Conservation (phyloP, 176 grass and related monocot species). For the bread wheat (Triticum aestivum) region DNA sequence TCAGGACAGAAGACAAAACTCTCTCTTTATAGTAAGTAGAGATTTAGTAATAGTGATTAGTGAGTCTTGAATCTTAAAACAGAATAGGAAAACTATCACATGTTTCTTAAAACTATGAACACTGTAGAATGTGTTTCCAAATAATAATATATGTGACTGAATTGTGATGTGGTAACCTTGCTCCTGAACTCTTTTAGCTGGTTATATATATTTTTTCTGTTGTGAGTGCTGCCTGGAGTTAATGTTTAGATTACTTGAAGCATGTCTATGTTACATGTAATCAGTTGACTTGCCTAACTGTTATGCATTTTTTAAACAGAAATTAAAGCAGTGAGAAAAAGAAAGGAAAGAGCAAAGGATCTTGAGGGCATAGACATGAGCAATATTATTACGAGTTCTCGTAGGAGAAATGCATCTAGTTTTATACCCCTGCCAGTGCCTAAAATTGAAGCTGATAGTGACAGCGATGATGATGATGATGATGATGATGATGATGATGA, state of each 20-base stretch:
- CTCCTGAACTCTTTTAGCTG: background rate
- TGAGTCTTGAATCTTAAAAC: background rate
- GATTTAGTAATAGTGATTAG: background rate
- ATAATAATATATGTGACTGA: background rate
- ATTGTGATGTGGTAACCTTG: background rate
- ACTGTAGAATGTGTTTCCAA: background rate
- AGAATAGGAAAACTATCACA: background rate
- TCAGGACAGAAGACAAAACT: too few relatives aligned
- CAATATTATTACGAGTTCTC: constrained; percentile 92
- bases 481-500: constrained; percentile 28
- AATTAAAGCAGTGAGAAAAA: constrained; percentile 87
- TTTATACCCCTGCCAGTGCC: constrained; percentile 70
- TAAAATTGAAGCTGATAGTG: constrained; percentile 53
- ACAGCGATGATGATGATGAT: constrained; percentile 20
- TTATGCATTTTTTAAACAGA: constrained; percentile 49
- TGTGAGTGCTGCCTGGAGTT: background rate
- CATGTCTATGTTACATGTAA: constrained; percentile 8
- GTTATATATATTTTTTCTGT: background rate
- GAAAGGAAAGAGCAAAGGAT: constrained; percentile 94
- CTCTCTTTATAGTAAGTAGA: too few relatives aligned
- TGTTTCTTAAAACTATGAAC: constrained; percentile 11
- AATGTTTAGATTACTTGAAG: constrained; percentile 11
- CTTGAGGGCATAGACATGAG: constrained; percentile 95
- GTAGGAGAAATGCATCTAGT: constrained; percentile 62
- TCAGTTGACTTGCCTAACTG: constrained; percentile 15